Percentiles rank a stretch among this genome's conserved stretches.
These are phyloP conservation scores for Citrus inodora DNA, from an alignment of 345 rosid species.

Conservation along the genomic window DNA sequence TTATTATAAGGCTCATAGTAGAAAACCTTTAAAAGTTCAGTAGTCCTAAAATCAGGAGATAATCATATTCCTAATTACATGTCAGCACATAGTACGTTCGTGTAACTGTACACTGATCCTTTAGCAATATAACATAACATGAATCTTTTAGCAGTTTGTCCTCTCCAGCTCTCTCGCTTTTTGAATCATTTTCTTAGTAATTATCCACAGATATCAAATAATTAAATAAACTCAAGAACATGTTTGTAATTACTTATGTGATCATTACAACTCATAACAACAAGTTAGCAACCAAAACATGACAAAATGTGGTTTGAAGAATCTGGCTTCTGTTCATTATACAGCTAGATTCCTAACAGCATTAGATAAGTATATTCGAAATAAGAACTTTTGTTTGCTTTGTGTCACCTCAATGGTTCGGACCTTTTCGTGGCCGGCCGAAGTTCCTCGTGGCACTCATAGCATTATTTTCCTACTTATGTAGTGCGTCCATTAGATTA, in stretches of 20 bases:
- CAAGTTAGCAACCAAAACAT: neutral
- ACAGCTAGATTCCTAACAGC: neutral
- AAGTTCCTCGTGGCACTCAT: neutral
- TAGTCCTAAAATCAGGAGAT: rapidly evolving
- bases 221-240: neutral
- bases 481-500: neutral
- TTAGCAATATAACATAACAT: neutral
- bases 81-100: too few relatives aligned
- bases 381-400: neutral
- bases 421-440: neutral
- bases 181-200: neutral
- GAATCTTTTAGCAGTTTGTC: too few relatives aligned
- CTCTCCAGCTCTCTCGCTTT: neutral
- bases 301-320: neutral
- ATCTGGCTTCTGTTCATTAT: neutral
- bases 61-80: too few relatives aligned
- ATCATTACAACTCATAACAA: neutral
- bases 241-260: neutral
- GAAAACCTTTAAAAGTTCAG: rapidly evolving
- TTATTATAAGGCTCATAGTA: rapidly evolving
- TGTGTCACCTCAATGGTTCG: neutral
- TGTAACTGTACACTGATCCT: too few relatives aligned
- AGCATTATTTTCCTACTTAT: neutral
- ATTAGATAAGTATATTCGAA: too few relatives aligned
- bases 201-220: neutral